Evolutionary conservation across 2,329 filamentous ascomycete species (phyloP), one percentile per base, ranked within the genome.

Genomic region (Ascocoryne sarcoides): DNA sequence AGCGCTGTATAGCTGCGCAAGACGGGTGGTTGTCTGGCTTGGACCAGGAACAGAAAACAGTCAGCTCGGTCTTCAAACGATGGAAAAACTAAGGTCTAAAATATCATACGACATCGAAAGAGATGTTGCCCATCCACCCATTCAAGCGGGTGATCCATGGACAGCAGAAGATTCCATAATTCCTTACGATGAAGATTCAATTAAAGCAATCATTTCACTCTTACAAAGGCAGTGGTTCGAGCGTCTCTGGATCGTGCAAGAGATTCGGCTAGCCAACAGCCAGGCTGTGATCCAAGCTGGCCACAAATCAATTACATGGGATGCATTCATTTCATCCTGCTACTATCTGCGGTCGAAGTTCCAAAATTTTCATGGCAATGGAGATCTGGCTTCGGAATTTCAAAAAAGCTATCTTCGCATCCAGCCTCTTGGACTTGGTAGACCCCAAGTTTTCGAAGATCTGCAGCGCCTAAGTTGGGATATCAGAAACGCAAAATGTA

Each of bases 21-120:
- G 21, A 4, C 36, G 42, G 14, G 48, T 54, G 7, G 31, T 54
- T 17, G 46, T 54, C 2, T 56, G 52, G 52, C 36, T 55, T 4
- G 52, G 53, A 33, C 44, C 51, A 5, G 43, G 36, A 10, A 26
- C 18, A 16, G 15, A 41, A 10, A 23, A 41, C 30, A 44, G 43
- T n/a, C n/a, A 14, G 29, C 44, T 46, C 37, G 43, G 39, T 10
- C 15, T 46, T 18, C 19, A 40, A 18, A 44, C 37, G 9, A 26
- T 44, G 12, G 30, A 26, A n/a, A n/a, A n/a, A n/a, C n/a, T n/a
- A n/a, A n/a, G n/a, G n/a, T n/a, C n/a, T n/a, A n/a, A n/a, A n/a
- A n/a, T n/a, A n/a, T n/a, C n/a, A n/a, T n/a, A n/a, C n/a, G n/a
- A n/a, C n/a, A n/a, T n/a, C n/a, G n/a, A n/a, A n/a, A n/a, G n/a